Base-by-base conservation (phyloP, 1,139 yeast species). In the Lodderomyces metapsilosis region DNA sequence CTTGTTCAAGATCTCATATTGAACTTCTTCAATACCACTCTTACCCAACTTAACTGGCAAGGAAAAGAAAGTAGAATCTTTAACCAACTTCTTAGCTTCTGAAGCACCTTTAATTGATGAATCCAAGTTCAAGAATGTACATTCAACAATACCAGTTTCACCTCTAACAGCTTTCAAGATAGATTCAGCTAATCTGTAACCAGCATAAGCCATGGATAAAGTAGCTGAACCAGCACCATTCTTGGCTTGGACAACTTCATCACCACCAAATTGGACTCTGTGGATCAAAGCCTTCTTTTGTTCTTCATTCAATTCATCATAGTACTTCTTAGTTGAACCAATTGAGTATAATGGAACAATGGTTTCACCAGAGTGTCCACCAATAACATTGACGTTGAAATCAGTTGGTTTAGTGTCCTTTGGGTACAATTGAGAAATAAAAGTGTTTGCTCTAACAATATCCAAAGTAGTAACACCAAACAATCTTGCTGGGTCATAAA, bases 221-320 rank as follows among this genome's bases (percentile, higher is more conserved):
- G 98, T 92, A 59, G 98, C 98, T 45, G 97, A 89, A 63, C 98
- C 98, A 56, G 96, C 96, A 71, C 98, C 98, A 61, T 87, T 83
- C 82, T 92, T 92, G 59, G 98, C 98, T 77, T 91, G 83, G 64
- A 92, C 98, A 56, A 92, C 98, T 75, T 91, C 98, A 64, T 91
- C 98, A 77, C 98, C 98, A 69, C 97, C 98, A 59, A 89, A 91
- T 75, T 91, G 98, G 62, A 91, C 92, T 76, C 98, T 84, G 79
- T 88, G 80, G 66, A 88, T 80, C 64, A 91, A 78, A 46, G 81
- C 82, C 53, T 88, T 82, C 55, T 81, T 74, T 56, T 77, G 72
- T 50, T 80, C 84, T 38, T 64, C 68, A 41, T 68, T 64, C 56
- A 79, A 68, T 48, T 68, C 57, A 44, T 64, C 63, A 61, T 72